A percentile compares a stretch with the other conserved stretches of the same genome.
Conservation (phyloP, 805 yeast genomes). For the Tanozyma kutaoensis region DNA sequence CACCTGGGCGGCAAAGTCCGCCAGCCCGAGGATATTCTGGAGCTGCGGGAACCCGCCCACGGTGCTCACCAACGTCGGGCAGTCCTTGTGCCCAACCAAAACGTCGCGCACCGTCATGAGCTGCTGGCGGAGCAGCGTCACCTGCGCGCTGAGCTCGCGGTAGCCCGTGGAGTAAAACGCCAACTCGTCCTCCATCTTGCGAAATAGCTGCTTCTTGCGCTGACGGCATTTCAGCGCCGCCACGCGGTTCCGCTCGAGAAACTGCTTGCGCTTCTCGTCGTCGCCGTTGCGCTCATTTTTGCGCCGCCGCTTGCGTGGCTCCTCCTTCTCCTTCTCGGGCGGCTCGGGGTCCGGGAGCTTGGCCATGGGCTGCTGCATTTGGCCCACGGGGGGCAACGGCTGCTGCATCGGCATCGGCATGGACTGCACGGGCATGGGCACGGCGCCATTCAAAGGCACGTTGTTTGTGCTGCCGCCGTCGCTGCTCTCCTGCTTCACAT, state of each 20-base stretch:
- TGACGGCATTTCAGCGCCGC: constrained; percentile 96
- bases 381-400: too few relatives aligned
- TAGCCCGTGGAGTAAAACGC: constrained; percentile 60
- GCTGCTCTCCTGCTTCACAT: too few relatives aligned
- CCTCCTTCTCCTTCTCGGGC: too few relatives aligned
- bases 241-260: constrained; percentile 79
- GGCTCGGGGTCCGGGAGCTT: too few relatives aligned
- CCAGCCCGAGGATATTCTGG: constrained; percentile 22
- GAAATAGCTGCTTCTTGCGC: constrained; percentile 80
- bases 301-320: too few relatives aligned
- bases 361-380: too few relatives aligned
- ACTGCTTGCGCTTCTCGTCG: constrained; percentile 49
- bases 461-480: too few relatives aligned
- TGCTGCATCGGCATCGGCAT: too few relatives aligned
- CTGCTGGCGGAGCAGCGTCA: constrained; percentile 45
- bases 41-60: constrained; percentile 35
- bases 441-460: too few relatives aligned
- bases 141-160: constrained; percentile 46
- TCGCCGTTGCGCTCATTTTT: too few relatives aligned
- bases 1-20: constrained; percentile 14
- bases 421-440: too few relatives aligned
- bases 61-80: constrained; percentile 23
- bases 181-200: constrained; percentile 70
- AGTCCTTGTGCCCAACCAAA: constrained; percentile 37
- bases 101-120: constrained; percentile 35